Percentiles rank a stretch among this genome's conserved stretches.
Evolutionary conservation across 1,139 yeast genomes (phyloP).

Genomic region (Zhuliangozyma blackwelliae): DNA sequence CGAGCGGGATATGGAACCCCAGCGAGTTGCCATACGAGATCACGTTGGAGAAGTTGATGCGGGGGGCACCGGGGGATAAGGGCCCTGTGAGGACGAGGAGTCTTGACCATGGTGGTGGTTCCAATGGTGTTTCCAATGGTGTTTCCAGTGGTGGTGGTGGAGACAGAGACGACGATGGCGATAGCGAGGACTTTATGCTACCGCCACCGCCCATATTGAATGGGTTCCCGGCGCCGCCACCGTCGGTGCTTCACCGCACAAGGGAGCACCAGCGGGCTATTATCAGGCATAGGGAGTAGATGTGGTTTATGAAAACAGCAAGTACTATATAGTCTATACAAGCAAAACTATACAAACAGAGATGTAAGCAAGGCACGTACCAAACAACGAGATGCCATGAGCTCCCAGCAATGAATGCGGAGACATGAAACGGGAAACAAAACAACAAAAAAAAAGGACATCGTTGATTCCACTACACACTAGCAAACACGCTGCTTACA

Average conservation of each 20-base stretch:
- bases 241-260: conserved; percentile 23
- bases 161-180: conserved; percentile 11
- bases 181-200: conserved; percentile 16
- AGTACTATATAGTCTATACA: too few relatives aligned
- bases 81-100: background rate
- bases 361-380: too few relatives aligned
- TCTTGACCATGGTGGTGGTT: conserved; percentile 14
- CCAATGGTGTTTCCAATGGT: background rate
- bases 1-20: conserved; percentile 43
- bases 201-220: conserved; percentile 34
- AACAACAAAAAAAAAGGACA: too few relatives aligned
- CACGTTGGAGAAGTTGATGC: conserved; percentile 32
- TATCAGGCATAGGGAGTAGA: too few relatives aligned
- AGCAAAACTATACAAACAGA: too few relatives aligned
- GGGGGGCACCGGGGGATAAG: conserved; percentile 42
- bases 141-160: conserved; percentile 6
- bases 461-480: too few relatives aligned
- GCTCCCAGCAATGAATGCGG: too few relatives aligned
- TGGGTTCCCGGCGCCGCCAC: conserved; percentile 34
- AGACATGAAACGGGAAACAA: too few relatives aligned
- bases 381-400: too few relatives aligned
- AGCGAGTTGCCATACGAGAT: conserved; percentile 39
- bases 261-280: conserved; percentile 19
- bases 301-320: too few relatives aligned
- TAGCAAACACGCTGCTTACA: conserved; percentile 37